These are phyloP conservation scores for Lyophyllum atratum DNA, from an alignment of 768 basidiomycete species.

Conservation along the genomic window DNA sequence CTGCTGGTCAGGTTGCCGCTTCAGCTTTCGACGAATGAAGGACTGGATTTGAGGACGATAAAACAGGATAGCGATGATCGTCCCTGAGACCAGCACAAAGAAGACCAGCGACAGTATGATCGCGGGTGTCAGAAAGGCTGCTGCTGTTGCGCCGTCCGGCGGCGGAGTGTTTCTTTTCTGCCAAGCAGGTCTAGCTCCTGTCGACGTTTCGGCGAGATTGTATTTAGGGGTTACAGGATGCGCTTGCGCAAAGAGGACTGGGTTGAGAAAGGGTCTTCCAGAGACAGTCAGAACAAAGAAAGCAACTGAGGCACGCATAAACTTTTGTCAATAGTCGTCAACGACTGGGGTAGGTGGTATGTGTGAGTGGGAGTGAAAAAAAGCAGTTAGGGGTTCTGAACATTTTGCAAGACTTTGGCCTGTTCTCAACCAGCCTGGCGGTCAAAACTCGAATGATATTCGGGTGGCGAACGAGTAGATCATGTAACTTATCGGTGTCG, in stretches of 20 bases:
- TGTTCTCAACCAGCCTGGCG: background rate
- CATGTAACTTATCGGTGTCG: background rate
- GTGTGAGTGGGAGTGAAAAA: background rate
- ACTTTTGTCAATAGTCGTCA: background rate
- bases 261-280: constrained; percentile 2
- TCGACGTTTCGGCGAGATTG: background rate
- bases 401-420: background rate
- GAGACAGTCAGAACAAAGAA: constrained; percentile 5
- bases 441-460: background rate
- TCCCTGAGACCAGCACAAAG: constrained; percentile 17
- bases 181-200: background rate
- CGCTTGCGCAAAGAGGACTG: constrained; percentile 2
- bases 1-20: background rate
- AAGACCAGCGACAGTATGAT: constrained; percentile 19
- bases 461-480: background rate
- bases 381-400: background rate
- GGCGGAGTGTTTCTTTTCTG: background rate
- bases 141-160: background rate
- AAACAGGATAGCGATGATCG: constrained; percentile 17
- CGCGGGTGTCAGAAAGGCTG: constrained; percentile 13
- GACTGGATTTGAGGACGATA: constrained; percentile 16
- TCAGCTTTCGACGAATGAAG: constrained; percentile 6
- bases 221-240: background rate
- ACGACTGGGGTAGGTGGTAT: background rate
- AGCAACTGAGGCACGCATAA: constrained; percentile 4